Conservation (phyloP, 805 yeast species). For the Lachancea dasiensis region DNA sequence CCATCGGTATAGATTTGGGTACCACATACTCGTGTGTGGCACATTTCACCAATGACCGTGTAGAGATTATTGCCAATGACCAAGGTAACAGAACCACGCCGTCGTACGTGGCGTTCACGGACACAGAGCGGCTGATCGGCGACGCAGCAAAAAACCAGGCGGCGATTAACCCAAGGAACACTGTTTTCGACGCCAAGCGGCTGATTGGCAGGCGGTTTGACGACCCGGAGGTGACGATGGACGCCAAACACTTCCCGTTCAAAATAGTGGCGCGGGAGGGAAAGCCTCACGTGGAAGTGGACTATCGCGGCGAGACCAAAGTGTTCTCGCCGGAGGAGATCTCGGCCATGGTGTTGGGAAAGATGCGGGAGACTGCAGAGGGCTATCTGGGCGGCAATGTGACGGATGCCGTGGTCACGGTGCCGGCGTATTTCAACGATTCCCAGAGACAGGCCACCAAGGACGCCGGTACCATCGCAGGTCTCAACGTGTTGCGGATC, state of each 20-base stretch:
- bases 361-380: conserved; percentile 91
- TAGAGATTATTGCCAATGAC: conserved; percentile 94
- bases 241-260: conserved; percentile 84
- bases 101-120: conserved; percentile 92
- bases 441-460: conserved; percentile 98
- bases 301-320: conserved; percentile 79
- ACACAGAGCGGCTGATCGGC: conserved; percentile 88
- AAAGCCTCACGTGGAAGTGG: conserved; percentile 78
- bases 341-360: conserved; percentile 84
- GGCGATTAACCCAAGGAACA: conserved; percentile 85
- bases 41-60: conserved; percentile 85
- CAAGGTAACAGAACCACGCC: conserved; percentile 99
- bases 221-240: conserved; percentile 74
- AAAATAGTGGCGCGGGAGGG: conserved; percentile 65
- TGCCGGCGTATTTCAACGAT: conserved; percentile 95
- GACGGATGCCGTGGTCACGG: conserved; percentile 89
- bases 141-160: conserved; percentile 98
- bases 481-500: conserved; percentile 88
- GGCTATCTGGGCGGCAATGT: conserved; percentile 75
- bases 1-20: conserved; percentile 76
- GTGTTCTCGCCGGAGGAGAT: conserved; percentile 91
- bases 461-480: conserved; percentile 96
- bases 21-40: conserved; percentile 95
- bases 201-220: conserved; percentile 82
- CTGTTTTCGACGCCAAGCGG: conserved; percentile 89